These are phyloP conservation scores for thale cress (Arabidopsis thaliana) DNA, from an alignment of 345 rosid species.

Conservation along the genomic window DNA sequence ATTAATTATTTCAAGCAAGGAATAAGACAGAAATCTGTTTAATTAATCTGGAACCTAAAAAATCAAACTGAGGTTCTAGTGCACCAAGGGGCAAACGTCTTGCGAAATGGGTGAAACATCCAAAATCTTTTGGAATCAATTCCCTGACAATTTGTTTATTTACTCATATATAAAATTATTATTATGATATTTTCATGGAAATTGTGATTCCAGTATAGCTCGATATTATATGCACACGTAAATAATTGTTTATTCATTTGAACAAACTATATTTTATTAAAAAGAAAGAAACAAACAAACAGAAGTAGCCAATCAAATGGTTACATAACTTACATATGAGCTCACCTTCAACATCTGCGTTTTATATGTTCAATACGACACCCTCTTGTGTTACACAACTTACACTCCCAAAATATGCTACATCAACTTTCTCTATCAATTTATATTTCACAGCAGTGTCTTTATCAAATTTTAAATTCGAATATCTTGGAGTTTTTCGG, in stretches of 20 bases:
- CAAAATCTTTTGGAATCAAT: slow-evolving; percentile 43
- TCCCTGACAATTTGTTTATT: slow-evolving; percentile 35
- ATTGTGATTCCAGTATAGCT: slow-evolving; percentile 29
- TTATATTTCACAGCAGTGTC: not conserved
- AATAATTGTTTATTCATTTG: not conserved
- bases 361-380: not conserved
- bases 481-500: not conserved
- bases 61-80: slow-evolving; percentile 32
- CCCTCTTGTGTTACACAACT: not conserved
- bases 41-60: slow-evolving; percentile 20
- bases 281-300: too few species aligned
- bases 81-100: slow-evolving; percentile 46
- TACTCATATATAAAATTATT: not conserved
- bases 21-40: slow-evolving; percentile 40
- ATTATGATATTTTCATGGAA: not conserved
- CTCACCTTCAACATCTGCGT: not conserved
- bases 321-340: slow-evolving; percentile 5
- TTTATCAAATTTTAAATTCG: not conserved
- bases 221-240: not conserved
- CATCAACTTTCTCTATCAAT: slow-evolving; percentile 14
- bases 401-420: not conserved
- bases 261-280: not conserved
- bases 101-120: slow-evolving; percentile 39
- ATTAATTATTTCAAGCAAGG: slow-evolving; percentile 20
- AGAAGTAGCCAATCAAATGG: slow-evolving; percentile 17